Conservation (phyloP, 2,329 filamentous ascomycete genomes). For the Teratosphaeria epicoccoides region DNA sequence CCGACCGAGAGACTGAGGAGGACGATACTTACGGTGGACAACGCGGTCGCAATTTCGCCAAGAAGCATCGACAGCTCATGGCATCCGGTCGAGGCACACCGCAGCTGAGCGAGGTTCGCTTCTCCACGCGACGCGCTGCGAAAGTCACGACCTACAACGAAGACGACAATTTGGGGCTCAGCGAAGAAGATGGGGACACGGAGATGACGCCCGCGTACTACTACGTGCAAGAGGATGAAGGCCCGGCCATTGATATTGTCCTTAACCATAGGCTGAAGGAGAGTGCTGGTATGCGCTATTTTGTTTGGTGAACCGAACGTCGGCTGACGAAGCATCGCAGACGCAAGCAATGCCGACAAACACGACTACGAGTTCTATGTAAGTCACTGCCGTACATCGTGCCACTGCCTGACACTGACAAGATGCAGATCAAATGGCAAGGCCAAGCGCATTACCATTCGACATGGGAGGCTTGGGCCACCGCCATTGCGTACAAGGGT, state of each 20-base stretch:
- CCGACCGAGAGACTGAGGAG: slow-evolving; percentile 47
- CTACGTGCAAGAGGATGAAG: slow-evolving; percentile 59
- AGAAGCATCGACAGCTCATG: slow-evolving; percentile 63
- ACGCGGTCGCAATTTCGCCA: slow-evolving; percentile 54
- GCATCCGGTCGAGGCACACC: slow-evolving; percentile 51
- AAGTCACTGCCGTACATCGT: slow-evolving; percentile 14
- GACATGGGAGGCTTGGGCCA: slow-evolving; percentile 79
- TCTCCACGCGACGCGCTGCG: slow-evolving; percentile 76
- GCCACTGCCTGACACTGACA: slow-evolving; percentile 11
- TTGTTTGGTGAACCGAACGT: background rate
- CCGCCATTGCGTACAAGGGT: slow-evolving; percentile 66
- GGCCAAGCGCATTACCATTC: slow-evolving; percentile 90
- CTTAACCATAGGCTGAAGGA: slow-evolving; percentile 75
- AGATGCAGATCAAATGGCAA: slow-evolving; percentile 82
- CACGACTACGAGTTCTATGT: slow-evolving; percentile 76
- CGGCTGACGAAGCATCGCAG: slow-evolving; percentile 6
- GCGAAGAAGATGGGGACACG: slow-evolving; percentile 48
- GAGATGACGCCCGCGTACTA: slow-evolving; percentile 59
- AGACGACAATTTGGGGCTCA: slow-evolving; percentile 50
- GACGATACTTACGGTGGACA: slow-evolving; percentile 66
- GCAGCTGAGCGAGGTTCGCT: slow-evolving; percentile 70
- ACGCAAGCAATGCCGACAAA: slow-evolving; percentile 38
- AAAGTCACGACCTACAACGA: slow-evolving; percentile 62
- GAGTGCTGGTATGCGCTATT: slow-evolving; percentile 34
- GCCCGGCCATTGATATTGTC: slow-evolving; percentile 85